Base-by-base conservation (phyloP, 768 basidiomycete species). In the Lentinula sp. region DNA sequence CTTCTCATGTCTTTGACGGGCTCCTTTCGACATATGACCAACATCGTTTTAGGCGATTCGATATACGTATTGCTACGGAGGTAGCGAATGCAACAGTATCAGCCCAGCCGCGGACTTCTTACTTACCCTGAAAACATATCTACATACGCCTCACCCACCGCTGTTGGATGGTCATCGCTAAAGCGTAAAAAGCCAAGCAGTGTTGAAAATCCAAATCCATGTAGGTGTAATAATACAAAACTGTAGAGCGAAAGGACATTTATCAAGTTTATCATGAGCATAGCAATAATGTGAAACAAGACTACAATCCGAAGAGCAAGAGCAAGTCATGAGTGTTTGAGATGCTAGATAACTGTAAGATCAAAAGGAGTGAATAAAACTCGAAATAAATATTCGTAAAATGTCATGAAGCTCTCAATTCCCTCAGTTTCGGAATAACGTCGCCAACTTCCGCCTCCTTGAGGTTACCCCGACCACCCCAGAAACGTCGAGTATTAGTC, bases 1-100 rank as follows among this genome's bases (percentile, higher is more conserved):
- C 81, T 99, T 16, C 79, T 99, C 42, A 87, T 99, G 87, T 94
- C 97, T 0, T 76, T 99, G 56, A 88, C 93, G 33, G 97, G 97
- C 1, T 92, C 87, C 36, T 95, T 87, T 75, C 85, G 97, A 61
- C 95, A 98, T 76, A 82, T 99, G 81, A 86, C 91, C 37, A 87
- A 84, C 67, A 87, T 99, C 61, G 93, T 96, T 13, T 85, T 98
- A 4, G 95, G 96, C 33, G 94, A 98, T 69, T 90, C 94, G 53
- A 82, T 98, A 59, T 98, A 93, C 72, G 76, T 97, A 45, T 81
- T 98, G 37, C 83, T 98, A 76, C 81, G 95, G 68, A 87, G 85
- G 78, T 92, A 66, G 57, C 28, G 28, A 28, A 28, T 28, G 3
- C 28, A 28, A 28, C 28, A 28, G 3, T 3, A 28, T 28, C 28